Evolutionary conservation across 78 protist genomes (phyloP).

Genomic region (Cavenderia fasciculata): DNA sequence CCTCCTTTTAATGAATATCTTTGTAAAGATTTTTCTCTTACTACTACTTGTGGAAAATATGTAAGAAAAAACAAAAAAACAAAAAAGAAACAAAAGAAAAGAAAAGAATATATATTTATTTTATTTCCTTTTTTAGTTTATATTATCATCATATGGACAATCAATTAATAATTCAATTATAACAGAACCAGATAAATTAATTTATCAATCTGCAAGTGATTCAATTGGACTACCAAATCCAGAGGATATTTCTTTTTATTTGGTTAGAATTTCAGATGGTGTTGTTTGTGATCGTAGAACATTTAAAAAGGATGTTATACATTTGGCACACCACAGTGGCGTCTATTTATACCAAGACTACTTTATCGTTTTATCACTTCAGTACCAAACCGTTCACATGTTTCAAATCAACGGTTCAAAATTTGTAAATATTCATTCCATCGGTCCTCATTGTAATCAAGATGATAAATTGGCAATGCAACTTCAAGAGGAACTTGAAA

Average conservation of each 20-base stretch:
- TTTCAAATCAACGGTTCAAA: constrained; percentile 51
- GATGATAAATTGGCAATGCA: constrained; percentile 55
- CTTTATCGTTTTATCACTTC: constrained; percentile 48
- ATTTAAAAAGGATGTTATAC: constrained; percentile 63
- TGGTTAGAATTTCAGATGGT: constrained; percentile 55
- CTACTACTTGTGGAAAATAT: constrained; percentile 70
- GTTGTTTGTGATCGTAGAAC: constrained; percentile 33
- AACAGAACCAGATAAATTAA: background rate
- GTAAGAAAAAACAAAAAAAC: background rate
- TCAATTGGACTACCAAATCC: constrained; percentile 48
- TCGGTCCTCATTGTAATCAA: constrained; percentile 61
- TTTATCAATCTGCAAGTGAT: background rate
- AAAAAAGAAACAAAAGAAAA: background rate
- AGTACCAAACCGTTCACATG: constrained; percentile 60
- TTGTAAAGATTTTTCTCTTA: constrained; percentile 56
- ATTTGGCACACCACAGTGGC: constrained; percentile 72
- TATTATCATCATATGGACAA: constrained; percentile 42
- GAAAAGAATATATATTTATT: too few species aligned
- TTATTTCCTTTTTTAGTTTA: constrained; percentile 19
- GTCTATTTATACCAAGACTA: constrained; percentile 62
- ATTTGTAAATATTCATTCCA: constrained; percentile 38
- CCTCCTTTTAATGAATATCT: constrained; percentile 49
- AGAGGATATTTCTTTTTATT: constrained; percentile 72
- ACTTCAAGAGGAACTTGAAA: background rate
- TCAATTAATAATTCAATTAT: background rate